Percentiles rank a stretch among this genome's conserved stretches.
Evolutionary conservation across 495 filamentous ascomycete genomes (phyloP).

Genomic region (Neohortaea acidophila): DNA sequence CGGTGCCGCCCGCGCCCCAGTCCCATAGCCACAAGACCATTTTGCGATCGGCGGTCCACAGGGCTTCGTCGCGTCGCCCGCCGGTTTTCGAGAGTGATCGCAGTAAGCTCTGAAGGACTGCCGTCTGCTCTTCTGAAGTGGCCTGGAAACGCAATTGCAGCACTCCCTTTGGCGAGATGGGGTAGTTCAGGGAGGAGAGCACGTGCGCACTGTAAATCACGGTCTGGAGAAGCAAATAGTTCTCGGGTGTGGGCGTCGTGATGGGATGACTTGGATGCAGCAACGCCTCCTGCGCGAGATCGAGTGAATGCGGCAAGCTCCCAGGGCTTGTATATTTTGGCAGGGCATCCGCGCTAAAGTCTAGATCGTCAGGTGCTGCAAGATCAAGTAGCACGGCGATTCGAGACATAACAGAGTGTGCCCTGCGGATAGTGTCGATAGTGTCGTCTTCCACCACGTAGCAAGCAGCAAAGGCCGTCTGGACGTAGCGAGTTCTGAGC

Average conservation of each 20-base stretch:
- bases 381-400: slow-evolving; percentile 46
- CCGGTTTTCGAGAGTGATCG: slow-evolving; percentile 26
- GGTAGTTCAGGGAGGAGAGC: slow-evolving; percentile 43
- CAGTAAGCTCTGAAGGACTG: slow-evolving; percentile 48
- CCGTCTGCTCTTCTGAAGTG: slow-evolving; percentile 49
- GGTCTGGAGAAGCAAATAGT: slow-evolving; percentile 49
- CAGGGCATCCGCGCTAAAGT: slow-evolving; percentile 18
- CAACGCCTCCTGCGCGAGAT: slow-evolving; percentile 40
- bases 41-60: slow-evolving; percentile 50
- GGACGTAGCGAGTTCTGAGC: slow-evolving; percentile 50
- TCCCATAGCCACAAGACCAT: slow-evolving; percentile 68
- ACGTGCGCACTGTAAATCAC: slow-evolving; percentile 53
- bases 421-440: slow-evolving; percentile 41
- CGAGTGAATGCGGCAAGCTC: slow-evolving; percentile 30
- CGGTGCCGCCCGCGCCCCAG: slow-evolving; percentile 46
- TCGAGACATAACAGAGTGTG: slow-evolving; percentile 45
- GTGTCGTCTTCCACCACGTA: slow-evolving; percentile 52
- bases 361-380: slow-evolving; percentile 34
- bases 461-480: slow-evolving; percentile 54
- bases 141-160: slow-evolving; percentile 43
- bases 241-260: slow-evolving; percentile 45
- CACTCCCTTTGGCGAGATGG: slow-evolving; percentile 42
- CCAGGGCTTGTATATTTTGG: slow-evolving; percentile 20
- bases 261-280: slow-evolving; percentile 48
- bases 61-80: slow-evolving; percentile 43